phyloP scores from a whole-genome alignment of 1,284 basidiomycete species.

The Ceratobasidium sp. region DNA sequence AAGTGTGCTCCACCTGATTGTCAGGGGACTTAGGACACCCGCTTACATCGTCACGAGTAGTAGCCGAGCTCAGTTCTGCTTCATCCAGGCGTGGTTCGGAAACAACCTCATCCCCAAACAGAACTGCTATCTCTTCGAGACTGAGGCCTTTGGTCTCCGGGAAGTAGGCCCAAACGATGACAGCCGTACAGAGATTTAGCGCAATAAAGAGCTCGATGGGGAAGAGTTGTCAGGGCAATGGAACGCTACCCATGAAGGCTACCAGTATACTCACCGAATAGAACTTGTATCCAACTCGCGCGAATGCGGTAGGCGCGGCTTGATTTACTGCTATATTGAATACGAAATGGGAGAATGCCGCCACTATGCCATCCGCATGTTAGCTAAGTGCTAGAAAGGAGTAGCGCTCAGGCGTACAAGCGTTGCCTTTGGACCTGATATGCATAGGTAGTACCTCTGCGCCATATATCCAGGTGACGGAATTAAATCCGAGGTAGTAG shows the following conservation, averaged over 20 bases:
- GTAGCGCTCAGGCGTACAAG: constrained; percentile 23
- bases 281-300: constrained; percentile 26
- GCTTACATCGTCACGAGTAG: background rate
- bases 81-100: constrained; percentile 13
- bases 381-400: no score
- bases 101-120: constrained; percentile 40
- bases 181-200: constrained; percentile 33
- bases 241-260: no score
- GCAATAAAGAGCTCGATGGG: constrained; percentile 38
- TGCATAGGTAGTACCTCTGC: constrained; percentile 37
- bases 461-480: constrained; percentile 35
- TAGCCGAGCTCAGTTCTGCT: background rate
- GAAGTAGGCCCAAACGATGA: constrained; percentile 40
- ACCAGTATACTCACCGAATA: constrained; percentile 18
- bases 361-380: no score
- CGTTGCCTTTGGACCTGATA: constrained; percentile 38
- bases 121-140: constrained; percentile 35
- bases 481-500: constrained; percentile 32
- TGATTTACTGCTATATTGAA: constrained; percentile 43
- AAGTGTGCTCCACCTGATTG: constrained; percentile 2
- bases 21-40: background rate
- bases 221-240: no score
- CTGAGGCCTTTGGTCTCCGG: constrained; percentile 39
- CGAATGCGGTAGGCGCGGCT: constrained; percentile 37
- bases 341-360: constrained; percentile 41